Percentiles rank a stretch among this genome's conserved stretches.
phyloP scores from a whole-genome alignment of 2,329 filamentous ascomycete genomes.

The Eurotiales sp. region DNA sequence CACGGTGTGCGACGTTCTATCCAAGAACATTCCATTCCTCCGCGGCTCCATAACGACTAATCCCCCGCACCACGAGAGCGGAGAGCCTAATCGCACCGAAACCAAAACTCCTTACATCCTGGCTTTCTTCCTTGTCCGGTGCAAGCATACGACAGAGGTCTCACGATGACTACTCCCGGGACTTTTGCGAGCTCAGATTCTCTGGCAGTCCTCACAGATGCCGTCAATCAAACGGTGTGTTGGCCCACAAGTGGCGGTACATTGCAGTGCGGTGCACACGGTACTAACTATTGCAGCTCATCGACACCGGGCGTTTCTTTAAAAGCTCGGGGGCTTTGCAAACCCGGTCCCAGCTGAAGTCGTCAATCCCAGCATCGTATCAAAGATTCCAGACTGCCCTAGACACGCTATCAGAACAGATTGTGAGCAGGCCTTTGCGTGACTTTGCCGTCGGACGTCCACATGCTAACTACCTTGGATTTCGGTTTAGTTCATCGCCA shows the following conservation, averaged over 20 bases:
- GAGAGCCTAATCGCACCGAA: neutral
- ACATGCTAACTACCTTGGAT: neutral
- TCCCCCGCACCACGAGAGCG: neutral
- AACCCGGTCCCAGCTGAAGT: slow-evolving; percentile 33
- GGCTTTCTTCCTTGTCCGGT: neutral
- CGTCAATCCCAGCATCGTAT: slow-evolving; percentile 34
- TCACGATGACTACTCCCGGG: slow-evolving; percentile 3
- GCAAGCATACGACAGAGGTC: neutral
- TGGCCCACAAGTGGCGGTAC: slow-evolving; percentile 1
- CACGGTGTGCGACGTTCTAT: neutral
- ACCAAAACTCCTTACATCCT: slow-evolving; percentile 3
- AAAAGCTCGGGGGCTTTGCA: slow-evolving; percentile 33
- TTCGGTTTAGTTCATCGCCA: slow-evolving; percentile 37
- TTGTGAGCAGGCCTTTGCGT: too few relatives aligned
- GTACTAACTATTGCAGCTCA: slow-evolving; percentile 27
- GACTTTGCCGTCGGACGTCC: neutral
- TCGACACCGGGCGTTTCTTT: slow-evolving; percentile 41
- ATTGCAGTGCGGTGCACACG: slow-evolving; percentile 3
- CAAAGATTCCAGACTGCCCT: slow-evolving; percentile 39
- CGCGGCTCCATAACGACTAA: neutral
- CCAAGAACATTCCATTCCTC: neutral
- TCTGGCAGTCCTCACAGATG: slow-evolving; percentile 31
- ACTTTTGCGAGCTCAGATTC: slow-evolving; percentile 29
- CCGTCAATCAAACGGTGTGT: slow-evolving; percentile 36
- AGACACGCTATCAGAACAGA: slow-evolving; percentile 40